Conservation (phyloP, 176 grass and related monocot genomes). For the Secale cereale region DNA sequence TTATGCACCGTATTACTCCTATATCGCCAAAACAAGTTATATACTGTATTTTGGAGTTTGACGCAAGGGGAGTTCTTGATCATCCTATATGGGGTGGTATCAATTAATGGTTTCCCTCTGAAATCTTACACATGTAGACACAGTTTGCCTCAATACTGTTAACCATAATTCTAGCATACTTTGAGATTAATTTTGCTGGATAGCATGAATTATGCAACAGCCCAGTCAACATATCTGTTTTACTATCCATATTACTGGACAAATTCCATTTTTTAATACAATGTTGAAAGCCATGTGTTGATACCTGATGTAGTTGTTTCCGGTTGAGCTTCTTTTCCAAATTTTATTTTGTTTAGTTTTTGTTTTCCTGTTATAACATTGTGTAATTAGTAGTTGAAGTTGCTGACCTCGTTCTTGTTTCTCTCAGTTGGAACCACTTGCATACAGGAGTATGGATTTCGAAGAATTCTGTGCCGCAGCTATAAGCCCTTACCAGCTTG, state of each 20-base stretch:
- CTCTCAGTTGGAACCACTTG: constrained; percentile 80
- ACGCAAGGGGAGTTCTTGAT: background rate
- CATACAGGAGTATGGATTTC: constrained; percentile 87
- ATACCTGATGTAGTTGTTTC: background rate
- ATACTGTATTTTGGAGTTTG: background rate
- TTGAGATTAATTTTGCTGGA: background rate
- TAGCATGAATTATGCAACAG: background rate
- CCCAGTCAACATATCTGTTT: background rate
- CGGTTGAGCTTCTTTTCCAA: background rate
- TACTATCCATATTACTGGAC: background rate
- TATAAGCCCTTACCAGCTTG: constrained; percentile 92
- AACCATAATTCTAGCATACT: background rate
- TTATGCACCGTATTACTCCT: background rate
- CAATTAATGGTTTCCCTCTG: background rate
- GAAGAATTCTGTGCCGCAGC: constrained; percentile 97
- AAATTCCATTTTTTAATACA: background rate
- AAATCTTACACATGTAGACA: background rate
- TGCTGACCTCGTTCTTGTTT: constrained; percentile 16
- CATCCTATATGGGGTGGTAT: background rate
- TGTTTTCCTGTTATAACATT: background rate
- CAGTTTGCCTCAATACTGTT: background rate
- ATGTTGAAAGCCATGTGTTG: background rate
- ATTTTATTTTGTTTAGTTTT: too few relatives aligned
- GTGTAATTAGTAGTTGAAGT: constrained; percentile 8
- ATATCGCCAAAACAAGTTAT: background rate